Conservation (phyloP, 768 basidiomycete genomes). For the Dendrothele bispora region DNA sequence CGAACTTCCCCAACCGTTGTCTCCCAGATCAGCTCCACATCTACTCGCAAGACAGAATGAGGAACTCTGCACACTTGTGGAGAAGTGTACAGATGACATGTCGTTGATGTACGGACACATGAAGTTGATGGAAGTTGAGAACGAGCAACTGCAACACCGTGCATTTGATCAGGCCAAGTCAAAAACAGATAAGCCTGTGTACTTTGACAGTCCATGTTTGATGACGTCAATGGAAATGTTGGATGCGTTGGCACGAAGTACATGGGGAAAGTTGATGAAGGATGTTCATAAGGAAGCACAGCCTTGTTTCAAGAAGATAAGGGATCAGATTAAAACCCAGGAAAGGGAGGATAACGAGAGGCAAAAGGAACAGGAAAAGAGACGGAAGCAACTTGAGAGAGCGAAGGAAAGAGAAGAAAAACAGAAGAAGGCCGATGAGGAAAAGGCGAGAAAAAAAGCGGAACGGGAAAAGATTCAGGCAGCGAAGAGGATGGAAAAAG, state of each 20-base stretch:
- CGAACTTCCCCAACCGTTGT: background rate
- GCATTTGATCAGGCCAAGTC: constrained; percentile 10
- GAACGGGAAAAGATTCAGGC: too few species aligned
- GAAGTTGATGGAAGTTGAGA: constrained; percentile 17
- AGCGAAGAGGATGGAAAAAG: background rate
- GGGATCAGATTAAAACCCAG: constrained; percentile 7
- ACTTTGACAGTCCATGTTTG: background rate
- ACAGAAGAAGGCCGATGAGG: background rate
- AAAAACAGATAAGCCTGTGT: constrained; percentile 1
- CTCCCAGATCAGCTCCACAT: background rate
- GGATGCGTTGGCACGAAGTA: constrained; percentile 5
- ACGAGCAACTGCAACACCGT: constrained; percentile 9
- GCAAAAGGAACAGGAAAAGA: background rate
- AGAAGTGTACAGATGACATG: background rate
- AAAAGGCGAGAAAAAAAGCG: background rate
- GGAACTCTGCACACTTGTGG: constrained; percentile 7
- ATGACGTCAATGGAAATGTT: constrained; percentile 10
- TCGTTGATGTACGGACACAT: constrained; percentile 12
- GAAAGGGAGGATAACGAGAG: background rate
- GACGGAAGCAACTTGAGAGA: background rate
- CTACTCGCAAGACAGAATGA: constrained; percentile 6
- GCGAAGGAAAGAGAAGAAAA: background rate
- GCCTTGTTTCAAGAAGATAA: constrained; percentile 6
- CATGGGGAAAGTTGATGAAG: constrained; percentile 4
- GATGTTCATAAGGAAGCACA: constrained; percentile 6